phyloP scores from a whole-genome alignment of 345 rosid species.

The Linum trigynum region DNA sequence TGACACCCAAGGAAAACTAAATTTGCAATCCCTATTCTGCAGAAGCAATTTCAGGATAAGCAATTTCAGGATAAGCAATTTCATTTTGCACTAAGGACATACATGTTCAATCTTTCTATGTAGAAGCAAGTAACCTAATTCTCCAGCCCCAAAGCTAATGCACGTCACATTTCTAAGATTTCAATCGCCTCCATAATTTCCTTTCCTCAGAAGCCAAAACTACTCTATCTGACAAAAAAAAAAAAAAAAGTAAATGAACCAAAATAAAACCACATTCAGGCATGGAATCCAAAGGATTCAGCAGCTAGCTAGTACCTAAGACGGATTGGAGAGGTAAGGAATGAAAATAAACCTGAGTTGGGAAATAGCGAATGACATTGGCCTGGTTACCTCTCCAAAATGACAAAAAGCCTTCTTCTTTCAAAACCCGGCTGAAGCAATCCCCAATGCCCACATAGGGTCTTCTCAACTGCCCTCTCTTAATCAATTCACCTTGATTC shows the following conservation, averaged over 20 bases:
- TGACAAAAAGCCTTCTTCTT: constrained; percentile 73
- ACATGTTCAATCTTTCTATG: background rate
- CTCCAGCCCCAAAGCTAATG: background rate
- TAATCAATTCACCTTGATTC: constrained; percentile 88
- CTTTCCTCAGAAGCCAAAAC: too few relatives aligned
- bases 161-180: background rate
- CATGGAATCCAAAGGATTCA: background rate
- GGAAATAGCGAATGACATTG: constrained; percentile 79
- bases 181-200: background rate
- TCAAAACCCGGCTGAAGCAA: constrained; percentile 64
- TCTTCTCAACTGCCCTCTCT: constrained; percentile 53
- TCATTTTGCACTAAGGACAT: background rate
- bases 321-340: background rate
- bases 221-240: too few relatives aligned
- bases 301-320: background rate
- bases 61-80: background rate
- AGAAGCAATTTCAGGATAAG: background rate
- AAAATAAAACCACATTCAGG: background rate
- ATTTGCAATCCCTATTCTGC: background rate
- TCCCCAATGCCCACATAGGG: constrained; percentile 59
- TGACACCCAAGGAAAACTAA: background rate
- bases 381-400: constrained; percentile 98
- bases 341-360: constrained; percentile 56
- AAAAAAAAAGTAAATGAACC: background rate
- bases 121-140: background rate